Evolutionary conservation across 768 basidiomycete species (phyloP), one percentile per base, ranked within the genome.

Genomic region (Lentinula raphanica): DNA sequence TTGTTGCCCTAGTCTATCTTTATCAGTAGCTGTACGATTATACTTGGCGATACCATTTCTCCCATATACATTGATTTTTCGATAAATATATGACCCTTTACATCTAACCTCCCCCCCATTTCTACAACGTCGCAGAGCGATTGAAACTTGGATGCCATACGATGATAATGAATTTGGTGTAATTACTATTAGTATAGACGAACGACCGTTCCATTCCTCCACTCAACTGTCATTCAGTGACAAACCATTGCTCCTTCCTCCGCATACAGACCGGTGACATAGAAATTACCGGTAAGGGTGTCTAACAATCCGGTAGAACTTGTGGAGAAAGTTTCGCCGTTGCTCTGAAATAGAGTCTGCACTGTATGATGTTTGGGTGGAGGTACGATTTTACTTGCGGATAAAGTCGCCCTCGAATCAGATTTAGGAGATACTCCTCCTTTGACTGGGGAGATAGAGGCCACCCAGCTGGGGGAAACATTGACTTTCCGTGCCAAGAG

Each of bases 311-410:
- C 79, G 7, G 84, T 85, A 7, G 76, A 71, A 15, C 84, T 82
- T 2, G 78, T 71, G 13, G 78, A 75, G 63, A 87, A 86, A 5
- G 78, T 77, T 3, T 76, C 73, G n/a, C 88, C 88, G 60, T 84
- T 75, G 63, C 88, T 90, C 71, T 87, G 88, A 71, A 87, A 90
- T n/a, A 90, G 61, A 0, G 88, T 88, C 64, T 78, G 74, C 29
- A 88, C 56, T 32, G 76, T 74, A 63, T 79, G 72, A 1, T 71
- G 71, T 9, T 60, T 61, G 27, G 72, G 66, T 15, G 66, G 63
- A 0, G 75, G 66, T 0, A 79, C 75, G 46, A 79, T 76, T 45
- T 65, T 66, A 56, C 67, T 74, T 35, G 75, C 76, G 0, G 86
- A 76, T 38, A 81, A 65, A 0, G 84, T 83, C 3, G 82, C 82